Base-by-base conservation (phyloP, 768 basidiomycete species). In the Amanita jacksonii region DNA sequence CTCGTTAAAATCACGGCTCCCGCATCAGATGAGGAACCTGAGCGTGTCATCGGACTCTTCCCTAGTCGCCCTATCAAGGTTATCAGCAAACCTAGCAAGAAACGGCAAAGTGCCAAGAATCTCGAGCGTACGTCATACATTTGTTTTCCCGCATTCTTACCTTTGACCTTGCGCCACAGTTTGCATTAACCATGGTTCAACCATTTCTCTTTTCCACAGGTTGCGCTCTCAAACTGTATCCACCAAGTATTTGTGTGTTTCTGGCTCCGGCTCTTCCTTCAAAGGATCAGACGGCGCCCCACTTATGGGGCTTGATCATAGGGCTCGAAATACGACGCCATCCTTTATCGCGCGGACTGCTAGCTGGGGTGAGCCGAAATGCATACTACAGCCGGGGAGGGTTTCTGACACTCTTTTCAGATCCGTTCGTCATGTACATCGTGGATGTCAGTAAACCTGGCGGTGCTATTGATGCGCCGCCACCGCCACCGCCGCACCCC, bases 51-150 rank as follows among this genome's bases (percentile, higher is more conserved):
- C 52, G 93, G 93, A 16, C 75, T 78, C 15, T 97, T 97, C 67
- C 83, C 87, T 34, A 89, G 87, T 52, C 82, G 85, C 36, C 81
- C 92, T n/a, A 97, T 98, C 72, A 93, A 92, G 62, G 89, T 98
- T 56, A 97, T 98, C 65, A 90, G 86, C 66, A 98, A 97, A 62
- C 94, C 94, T 3, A 90, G 87, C 68, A 96, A 97, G 73, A 96
- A 96, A 74, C 75, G 90, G 54, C 85, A 90, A 62, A 89, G 84
- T 57, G 87, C 85, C 36, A 94, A 94, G 72, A 91, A 89, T 54
- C 74, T 90, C 13, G 88, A 96, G 61, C 66, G 91, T 93, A 59
- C 69, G 92, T 74, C 41, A 48, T 39, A 45, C 52, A 41, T 49
- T 48, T 38, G 47, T 45, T 45, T 23, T 48, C 28, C 45, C 32